Conservation (phyloP, 805 yeast genomes). For the Barnettozyma pratensis region DNA sequence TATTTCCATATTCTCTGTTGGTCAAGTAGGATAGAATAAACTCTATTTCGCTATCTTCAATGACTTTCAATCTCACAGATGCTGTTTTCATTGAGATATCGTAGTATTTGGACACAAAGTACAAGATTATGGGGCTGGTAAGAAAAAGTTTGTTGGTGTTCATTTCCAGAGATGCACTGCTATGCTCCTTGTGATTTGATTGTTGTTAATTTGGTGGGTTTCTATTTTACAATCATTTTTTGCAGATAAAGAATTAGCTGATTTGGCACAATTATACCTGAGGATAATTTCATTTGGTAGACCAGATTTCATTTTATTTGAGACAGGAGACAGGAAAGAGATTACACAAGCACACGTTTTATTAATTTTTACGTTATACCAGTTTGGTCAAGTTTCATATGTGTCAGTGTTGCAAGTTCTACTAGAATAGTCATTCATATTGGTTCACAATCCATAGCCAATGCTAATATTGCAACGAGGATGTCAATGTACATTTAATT, state of each 20-base stretch:
- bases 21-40: conserved; percentile 65
- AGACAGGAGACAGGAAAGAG: conserved; percentile 56
- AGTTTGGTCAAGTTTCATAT: conserved; percentile 66
- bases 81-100: conserved; percentile 67
- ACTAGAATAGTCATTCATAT: conserved; percentile 74
- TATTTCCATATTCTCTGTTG: conserved; percentile 73
- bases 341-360: conserved; percentile 65
- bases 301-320: conserved; percentile 60
- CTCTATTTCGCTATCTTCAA: conserved; percentile 67
- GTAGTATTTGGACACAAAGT: conserved; percentile 68
- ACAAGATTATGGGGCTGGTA: conserved; percentile 70
- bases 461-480: conserved; percentile 38
- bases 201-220: conserved; percentile 53
- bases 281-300: conserved; percentile 52
- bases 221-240: conserved; percentile 45
- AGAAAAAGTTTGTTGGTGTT: conserved; percentile 54
- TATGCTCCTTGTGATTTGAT: conserved; percentile 44
- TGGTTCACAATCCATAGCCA: conserved; percentile 45
- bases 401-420: conserved; percentile 68
- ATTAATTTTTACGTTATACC: conserved; percentile 47
- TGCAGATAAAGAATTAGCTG: conserved; percentile 47
- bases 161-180: conserved; percentile 62
- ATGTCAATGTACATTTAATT: conserved; percentile 31
- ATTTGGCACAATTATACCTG: conserved; percentile 53
- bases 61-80: conserved; percentile 67